Percentiles rank a stretch among this genome's conserved stretches.
phyloP scores from a whole-genome alignment of 176 grass and related monocot species.

The Saccharum spontaneum region DNA sequence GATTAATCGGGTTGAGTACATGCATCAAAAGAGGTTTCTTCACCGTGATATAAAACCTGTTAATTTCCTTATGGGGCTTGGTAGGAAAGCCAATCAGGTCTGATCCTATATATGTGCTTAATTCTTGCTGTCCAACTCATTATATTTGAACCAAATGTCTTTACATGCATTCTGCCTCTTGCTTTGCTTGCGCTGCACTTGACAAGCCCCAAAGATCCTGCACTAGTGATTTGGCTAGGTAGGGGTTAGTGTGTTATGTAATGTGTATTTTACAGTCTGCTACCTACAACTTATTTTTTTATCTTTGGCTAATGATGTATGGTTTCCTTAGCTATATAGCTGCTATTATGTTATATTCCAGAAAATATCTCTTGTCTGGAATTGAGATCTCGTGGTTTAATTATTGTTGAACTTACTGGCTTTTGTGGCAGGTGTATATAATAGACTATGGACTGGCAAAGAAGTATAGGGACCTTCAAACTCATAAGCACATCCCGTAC shows the following conservation, averaged over 20 bases:
- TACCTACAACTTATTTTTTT: background rate
- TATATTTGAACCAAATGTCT: background rate
- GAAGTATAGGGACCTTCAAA: conserved; percentile 76
- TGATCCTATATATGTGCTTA: conserved; percentile 1
- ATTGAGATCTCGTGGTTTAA: background rate
- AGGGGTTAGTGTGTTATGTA: background rate
- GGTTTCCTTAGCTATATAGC: background rate
- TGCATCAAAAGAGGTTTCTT: conserved; percentile 79
- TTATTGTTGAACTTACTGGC: background rate
- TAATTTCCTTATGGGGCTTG: conserved; percentile 85
- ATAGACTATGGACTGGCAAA: conserved; percentile 87
- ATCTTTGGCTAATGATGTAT: background rate
- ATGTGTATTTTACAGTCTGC: background rate
- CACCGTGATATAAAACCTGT: conserved; percentile 85
- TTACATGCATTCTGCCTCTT: background rate
- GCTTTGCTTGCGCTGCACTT: background rate
- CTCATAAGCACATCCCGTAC: conserved; percentile 82
- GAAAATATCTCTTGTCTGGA: background rate
- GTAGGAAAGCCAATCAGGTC: conserved; percentile 82
- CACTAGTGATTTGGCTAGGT: background rate
- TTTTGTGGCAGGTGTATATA: conserved; percentile 63
- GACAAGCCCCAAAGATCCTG: background rate
- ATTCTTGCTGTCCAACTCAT: background rate
- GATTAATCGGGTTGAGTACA: conserved; percentile 78
- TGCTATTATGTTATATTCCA: background rate